Evolutionary conservation across 148 eudicot species (phyloP).

Genomic region (Bassia scoparia): DNA sequence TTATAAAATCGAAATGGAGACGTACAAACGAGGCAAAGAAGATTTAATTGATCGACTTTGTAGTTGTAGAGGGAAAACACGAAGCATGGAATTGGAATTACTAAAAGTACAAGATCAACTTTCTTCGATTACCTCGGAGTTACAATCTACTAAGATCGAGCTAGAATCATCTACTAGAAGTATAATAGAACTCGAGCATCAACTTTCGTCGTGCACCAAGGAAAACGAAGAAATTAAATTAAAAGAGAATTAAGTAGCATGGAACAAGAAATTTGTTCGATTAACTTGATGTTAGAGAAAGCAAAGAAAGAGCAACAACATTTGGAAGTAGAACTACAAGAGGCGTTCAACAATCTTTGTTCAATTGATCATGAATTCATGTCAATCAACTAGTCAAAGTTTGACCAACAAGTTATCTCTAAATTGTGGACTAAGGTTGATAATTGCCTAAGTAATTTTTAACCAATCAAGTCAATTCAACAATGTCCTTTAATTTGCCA

Average conservation of each 20-base stretch:
- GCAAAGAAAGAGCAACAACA: not conserved
- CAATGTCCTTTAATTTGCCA: not conserved
- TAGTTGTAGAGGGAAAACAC: not conserved
- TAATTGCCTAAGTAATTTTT: not conserved
- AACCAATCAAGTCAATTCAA: not conserved
- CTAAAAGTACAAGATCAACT: conserved; percentile 6
- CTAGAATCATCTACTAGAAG: conserved; percentile 8
- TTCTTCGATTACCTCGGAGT: not conserved
- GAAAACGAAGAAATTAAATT: too few species aligned
- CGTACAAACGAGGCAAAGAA: too few species aligned
- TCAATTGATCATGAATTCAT: not conserved
- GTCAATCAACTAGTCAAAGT: not conserved
- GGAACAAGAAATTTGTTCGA: too few species aligned
- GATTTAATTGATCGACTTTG: conserved; percentile 11
- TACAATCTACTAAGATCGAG: conserved; percentile 5
- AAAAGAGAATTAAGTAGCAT: too few species aligned
- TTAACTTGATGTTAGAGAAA: too few species aligned
- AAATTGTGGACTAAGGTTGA: not conserved
- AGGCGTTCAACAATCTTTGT: not conserved
- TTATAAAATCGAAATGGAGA: too few species aligned
- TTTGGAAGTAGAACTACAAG: not conserved
- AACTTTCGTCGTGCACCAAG: too few species aligned
- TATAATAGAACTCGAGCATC: conserved; percentile 2
- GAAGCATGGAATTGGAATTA: conserved; percentile 5
- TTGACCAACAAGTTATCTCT: not conserved